A percentile compares a stretch with the other conserved stretches of the same genome.
Conservation (phyloP, 2,329 filamentous ascomycete species). For the Paecilomyces fulvus region DNA sequence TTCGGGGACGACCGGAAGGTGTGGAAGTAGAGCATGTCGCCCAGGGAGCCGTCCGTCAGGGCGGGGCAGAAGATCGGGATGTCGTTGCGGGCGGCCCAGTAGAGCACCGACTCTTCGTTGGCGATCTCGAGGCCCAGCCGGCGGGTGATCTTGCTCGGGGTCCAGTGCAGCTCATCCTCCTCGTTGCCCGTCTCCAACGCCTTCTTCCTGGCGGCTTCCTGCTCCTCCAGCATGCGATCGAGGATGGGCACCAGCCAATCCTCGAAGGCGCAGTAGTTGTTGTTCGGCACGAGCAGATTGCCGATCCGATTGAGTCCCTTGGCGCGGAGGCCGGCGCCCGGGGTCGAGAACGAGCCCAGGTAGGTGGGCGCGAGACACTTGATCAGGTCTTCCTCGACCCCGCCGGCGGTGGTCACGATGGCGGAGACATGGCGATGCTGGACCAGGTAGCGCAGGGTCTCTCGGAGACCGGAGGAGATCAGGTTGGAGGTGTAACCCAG, state of each 20-base stretch:
- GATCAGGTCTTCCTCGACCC: slow-evolving; percentile 95
- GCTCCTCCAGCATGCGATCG: slow-evolving; percentile 88
- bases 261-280: slow-evolving; percentile 95
- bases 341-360: slow-evolving; percentile 72
- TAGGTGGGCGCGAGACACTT: slow-evolving; percentile 95
- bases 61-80: slow-evolving; percentile 97
- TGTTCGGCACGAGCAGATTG: slow-evolving; percentile 90
- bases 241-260: slow-evolving; percentile 96
- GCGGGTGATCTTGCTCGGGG: slow-evolving; percentile 83
- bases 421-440: slow-evolving; percentile 87
- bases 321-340: slow-evolving; percentile 67
- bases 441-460: slow-evolving; percentile 84
- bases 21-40: slow-evolving; percentile 98
- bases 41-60: slow-evolving; percentile 86
- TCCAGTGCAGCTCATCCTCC: slow-evolving; percentile 74
- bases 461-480: slow-evolving; percentile 88
- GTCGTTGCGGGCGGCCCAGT: slow-evolving; percentile 95
- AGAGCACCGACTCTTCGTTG: slow-evolving; percentile 82
- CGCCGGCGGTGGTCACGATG: slow-evolving; percentile 91
- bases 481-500: slow-evolving; percentile 96
- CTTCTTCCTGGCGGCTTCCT: slow-evolving; percentile 66
- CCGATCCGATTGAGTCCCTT: slow-evolving; percentile 93
- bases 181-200: slow-evolving; percentile 31
- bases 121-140: slow-evolving; percentile 90
- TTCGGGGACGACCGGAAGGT: slow-evolving; percentile 80